Base-by-base conservation (phyloP, 78 protist genomes). In the Fonticula alba region DNA sequence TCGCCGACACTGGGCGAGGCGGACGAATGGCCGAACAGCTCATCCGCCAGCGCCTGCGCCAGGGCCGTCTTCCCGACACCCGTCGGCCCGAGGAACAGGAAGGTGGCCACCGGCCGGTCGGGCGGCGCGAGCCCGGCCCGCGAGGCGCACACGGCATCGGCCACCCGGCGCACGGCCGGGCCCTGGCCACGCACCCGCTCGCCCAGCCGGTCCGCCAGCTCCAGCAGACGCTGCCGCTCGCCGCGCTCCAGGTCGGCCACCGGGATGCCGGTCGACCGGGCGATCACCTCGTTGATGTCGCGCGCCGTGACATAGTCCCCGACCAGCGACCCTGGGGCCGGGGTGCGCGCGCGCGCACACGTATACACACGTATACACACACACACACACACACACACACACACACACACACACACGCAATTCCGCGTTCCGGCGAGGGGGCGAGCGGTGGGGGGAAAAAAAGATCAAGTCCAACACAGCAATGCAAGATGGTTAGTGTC, bases 191-290 rank as follows among this genome's bases (percentile, higher is more conserved):
- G 73, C 2, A 95, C 93, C 35, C 97, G 80, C 61, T 55, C 29
- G 68, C 68, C 82, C 7, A 95, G 84, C 29, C 26, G 59, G 35
- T 89, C 69, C 0, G 36, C 82, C 15, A 92, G 65, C 6, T 10
- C 0, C n/a, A 93, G 82, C 29, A 89, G 66, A 47, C 88, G 3
- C 17, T 38, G 17, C 43, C 7, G 3, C 43, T 38, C 43, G 17
- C 43, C 43, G 43, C 43, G 43, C 43, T 9, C 43, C 17, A 38
- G 43, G 17, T 3, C 43, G 17, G 3, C 15, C 22, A 92, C 93
- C 52, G 99, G 99, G 32, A 94, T 91, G 61, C 97, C 99, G 4
- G 99, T 94, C 93, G 90, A 82, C 7, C 84, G 74, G 1, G 89
- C 20, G 2, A 92, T 85, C 11, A 92, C 80, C 26, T 56, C 73